These are phyloP conservation scores for Gypsophila paniculata DNA, from an alignment of 179 eudicot species.

Conservation along the genomic window DNA sequence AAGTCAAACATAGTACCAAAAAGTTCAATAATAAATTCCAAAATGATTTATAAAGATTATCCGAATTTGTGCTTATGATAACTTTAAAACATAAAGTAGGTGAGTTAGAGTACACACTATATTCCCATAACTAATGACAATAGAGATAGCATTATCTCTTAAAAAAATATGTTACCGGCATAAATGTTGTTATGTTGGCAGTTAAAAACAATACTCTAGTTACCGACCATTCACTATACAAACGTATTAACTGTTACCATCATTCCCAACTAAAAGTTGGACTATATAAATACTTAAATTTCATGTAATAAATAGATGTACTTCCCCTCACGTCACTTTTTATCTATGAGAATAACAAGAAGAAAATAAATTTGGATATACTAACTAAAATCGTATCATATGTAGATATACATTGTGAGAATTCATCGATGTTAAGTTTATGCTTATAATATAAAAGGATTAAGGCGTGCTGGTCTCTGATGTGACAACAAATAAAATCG, in stretches of 20 bases:
- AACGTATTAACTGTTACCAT: slow-evolving; percentile 2
- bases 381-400: too few relatives aligned
- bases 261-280: slow-evolving; percentile 9
- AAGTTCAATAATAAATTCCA: neutral
- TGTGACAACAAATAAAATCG: too few relatives aligned
- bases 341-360: neutral
- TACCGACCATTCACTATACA: slow-evolving; percentile 19
- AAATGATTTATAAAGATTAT: slow-evolving; percentile 4
- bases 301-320: neutral
- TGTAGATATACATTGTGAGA: too few relatives aligned
- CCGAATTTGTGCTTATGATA: neutral
- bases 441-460: too few relatives aligned
- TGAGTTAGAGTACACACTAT: slow-evolving; percentile 3
- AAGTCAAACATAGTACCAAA: too few relatives aligned
- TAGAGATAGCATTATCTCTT: slow-evolving; percentile 16
- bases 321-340: neutral
- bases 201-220: slow-evolving; percentile 12
- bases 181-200: slow-evolving; percentile 1
- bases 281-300: neutral
- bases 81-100: neutral
- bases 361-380: neutral
- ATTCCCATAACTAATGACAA: neutral
- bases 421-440: too few relatives aligned
- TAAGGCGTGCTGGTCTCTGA: too few relatives aligned
- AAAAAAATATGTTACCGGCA: neutral